Percentiles rank a stretch among this genome's conserved stretches.
Conservation (phyloP, 2,329 filamentous ascomycete genomes). For the Tolypocladium amazonense region DNA sequence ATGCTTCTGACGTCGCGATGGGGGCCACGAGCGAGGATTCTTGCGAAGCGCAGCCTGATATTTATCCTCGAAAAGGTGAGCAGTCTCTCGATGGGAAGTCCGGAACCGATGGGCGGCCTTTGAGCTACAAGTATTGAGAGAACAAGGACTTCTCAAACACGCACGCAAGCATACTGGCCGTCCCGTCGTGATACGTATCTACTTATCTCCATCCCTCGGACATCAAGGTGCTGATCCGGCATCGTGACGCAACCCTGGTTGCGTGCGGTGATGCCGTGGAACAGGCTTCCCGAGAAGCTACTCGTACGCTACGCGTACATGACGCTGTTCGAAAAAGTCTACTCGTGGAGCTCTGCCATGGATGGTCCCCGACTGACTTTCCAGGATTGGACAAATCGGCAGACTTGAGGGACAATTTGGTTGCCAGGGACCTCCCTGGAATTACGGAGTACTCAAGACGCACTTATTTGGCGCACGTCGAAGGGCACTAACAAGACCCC, state of each 20-base stretch:
- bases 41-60: not conserved
- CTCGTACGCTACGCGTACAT: not conserved
- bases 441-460: not conserved
- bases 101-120: not conserved
- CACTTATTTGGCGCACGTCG: not conserved
- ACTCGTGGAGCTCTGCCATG: not conserved
- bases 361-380: not conserved
- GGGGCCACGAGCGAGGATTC: not conserved
- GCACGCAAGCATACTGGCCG: not conserved
- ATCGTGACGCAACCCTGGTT: constrained; percentile 1
- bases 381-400: not conserved
- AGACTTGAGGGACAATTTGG: constrained; percentile 1
- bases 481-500: not conserved
- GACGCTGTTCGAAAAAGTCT: not conserved
- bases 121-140: not conserved
- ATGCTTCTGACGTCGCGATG: not conserved
- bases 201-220: not conserved
- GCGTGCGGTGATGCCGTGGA: constrained; percentile 4
- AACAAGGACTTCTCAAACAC: not conserved
- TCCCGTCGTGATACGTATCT: not conserved
- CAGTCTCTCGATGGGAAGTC: not conserved
- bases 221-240: constrained; percentile 1
- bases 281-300: not conserved
- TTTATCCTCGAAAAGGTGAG: not conserved
- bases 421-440: not conserved